phyloP scores from a whole-genome alignment of 768 basidiomycete genomes.

The Boletus coccyginus region DNA sequence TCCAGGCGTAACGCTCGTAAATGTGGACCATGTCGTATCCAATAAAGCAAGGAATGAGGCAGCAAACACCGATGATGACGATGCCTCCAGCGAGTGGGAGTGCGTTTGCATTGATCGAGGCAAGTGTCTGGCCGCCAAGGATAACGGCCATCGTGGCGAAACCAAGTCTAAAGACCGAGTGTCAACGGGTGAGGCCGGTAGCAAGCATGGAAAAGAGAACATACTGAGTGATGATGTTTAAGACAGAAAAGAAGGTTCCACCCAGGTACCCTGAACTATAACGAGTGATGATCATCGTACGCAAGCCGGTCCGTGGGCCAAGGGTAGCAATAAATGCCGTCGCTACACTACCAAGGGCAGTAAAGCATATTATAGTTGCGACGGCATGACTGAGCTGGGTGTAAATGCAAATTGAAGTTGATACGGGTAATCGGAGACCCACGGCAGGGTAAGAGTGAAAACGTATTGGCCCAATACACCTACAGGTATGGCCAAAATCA shows the following conservation, averaged over 20 bases:
- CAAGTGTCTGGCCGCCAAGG: conserved; percentile 51
- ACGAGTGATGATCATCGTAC: conserved; percentile 52
- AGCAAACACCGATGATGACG: conserved; percentile 43
- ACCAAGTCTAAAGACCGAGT: conserved; percentile 34
- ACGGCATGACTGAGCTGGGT: conserved; percentile 36
- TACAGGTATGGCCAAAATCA: conserved; percentile 47
- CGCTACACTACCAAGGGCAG: conserved; percentile 39
- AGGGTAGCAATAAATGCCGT: conserved; percentile 53
- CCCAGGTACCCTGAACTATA: conserved; percentile 50
- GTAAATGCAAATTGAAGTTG: neutral
- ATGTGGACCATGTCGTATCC: conserved; percentile 46
- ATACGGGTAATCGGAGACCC: conserved; percentile 13
- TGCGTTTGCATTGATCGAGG: conserved; percentile 42
- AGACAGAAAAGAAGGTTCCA: conserved; percentile 45
- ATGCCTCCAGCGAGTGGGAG: conserved; percentile 49
- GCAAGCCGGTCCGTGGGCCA: conserved; percentile 50
- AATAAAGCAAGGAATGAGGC: conserved; percentile 44
- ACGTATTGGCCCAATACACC: conserved; percentile 47
- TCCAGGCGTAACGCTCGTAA: conserved; percentile 59
- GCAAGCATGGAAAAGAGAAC: neutral
- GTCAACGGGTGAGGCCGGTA: neutral
- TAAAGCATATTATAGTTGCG: conserved; percentile 46
- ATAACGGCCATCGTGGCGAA: conserved; percentile 50
- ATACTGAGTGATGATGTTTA: conserved; percentile 53
- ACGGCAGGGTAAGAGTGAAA: conserved; percentile 48